phyloP scores from a whole-genome alignment of 2,329 filamentous ascomycete genomes.

The Colletotrichum spinosum region DNA sequence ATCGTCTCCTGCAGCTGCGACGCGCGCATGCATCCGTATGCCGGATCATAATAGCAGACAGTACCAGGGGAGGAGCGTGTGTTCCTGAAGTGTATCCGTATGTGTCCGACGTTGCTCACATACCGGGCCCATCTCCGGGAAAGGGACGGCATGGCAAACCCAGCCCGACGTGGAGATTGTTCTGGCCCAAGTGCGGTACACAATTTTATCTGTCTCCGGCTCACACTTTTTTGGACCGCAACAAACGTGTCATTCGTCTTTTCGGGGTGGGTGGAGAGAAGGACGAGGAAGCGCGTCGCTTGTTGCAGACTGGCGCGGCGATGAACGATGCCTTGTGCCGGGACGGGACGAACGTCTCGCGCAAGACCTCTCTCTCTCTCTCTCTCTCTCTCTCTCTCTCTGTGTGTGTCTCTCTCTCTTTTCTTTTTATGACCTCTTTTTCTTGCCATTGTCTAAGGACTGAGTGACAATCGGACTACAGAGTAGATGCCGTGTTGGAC shows the following conservation, averaged over 20 bases:
- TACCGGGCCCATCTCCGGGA: conserved; percentile 13
- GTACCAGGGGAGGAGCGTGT: conserved; percentile 24
- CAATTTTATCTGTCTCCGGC: conserved; percentile 6
- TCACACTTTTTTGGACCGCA: conserved; percentile 5
- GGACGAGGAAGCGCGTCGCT: conserved; percentile 33
- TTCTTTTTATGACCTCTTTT: too few relatives aligned
- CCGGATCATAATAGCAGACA: conserved; percentile 12
- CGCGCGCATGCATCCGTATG: conserved; percentile 1
- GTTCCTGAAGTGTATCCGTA: not conserved
- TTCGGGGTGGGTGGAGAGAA: conserved; percentile 22
- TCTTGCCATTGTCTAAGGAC: too few relatives aligned
- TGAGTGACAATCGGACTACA: too few relatives aligned
- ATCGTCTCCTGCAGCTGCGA: not conserved
- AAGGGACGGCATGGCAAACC: conserved; percentile 4
- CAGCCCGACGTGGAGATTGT: conserved; percentile 1
- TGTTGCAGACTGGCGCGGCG: conserved; percentile 30
- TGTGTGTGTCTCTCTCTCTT: too few relatives aligned
- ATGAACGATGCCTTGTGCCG: conserved; percentile 21
- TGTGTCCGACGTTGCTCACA: conserved; percentile 5
- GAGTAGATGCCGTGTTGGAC: conserved; percentile 15
- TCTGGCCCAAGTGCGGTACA: not conserved
- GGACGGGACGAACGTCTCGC: conserved; percentile 37
- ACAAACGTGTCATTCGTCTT: too few relatives aligned
- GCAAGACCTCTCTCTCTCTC: too few relatives aligned
- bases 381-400: too few relatives aligned